Evolutionary conservation across 306 rosid genomes (phyloP).

Genomic region (Chamaecrista fasciculata): DNA sequence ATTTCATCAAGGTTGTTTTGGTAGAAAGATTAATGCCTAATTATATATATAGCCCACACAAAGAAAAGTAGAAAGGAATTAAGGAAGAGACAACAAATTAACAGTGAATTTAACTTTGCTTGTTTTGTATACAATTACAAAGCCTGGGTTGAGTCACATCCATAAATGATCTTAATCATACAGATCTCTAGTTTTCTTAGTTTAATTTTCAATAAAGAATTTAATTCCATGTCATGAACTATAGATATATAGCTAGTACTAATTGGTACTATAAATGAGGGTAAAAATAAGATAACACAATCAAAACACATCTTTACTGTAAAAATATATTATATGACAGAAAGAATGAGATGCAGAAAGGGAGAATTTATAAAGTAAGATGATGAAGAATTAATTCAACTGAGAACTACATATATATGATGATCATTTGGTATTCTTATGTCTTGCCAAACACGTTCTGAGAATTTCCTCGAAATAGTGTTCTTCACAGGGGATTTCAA

Average conservation of each 20-base stretch:
- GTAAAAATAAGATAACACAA: neutral
- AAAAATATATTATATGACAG: too few relatives aligned
- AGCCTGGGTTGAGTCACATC: neutral
- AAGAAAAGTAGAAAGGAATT: neutral
- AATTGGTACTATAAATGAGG: neutral
- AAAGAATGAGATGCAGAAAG: too few relatives aligned
- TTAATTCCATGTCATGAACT: neutral
- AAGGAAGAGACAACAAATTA: too few relatives aligned
- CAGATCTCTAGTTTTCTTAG: neutral
- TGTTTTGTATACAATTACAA: neutral
- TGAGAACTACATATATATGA: too few relatives aligned
- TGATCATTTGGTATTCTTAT: neutral
- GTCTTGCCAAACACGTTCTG: slow-evolving; percentile 20
- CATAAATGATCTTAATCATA: slow-evolving; percentile 12
- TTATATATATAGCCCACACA: too few relatives aligned
- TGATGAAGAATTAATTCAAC: too few relatives aligned
- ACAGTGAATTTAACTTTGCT: too few relatives aligned
- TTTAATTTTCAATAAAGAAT: neutral
- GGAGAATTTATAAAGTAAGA: too few relatives aligned
- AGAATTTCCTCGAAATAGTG: slow-evolving; percentile 42
- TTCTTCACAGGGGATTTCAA: slow-evolving; percentile 60
- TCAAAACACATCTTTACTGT: too few relatives aligned
- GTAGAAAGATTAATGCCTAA: neutral
- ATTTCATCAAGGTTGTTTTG: too few relatives aligned
- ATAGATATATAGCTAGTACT: neutral